phyloP scores from a whole-genome alignment of 208 protist species.

The Acanthamoeba lenticulata region DNA sequence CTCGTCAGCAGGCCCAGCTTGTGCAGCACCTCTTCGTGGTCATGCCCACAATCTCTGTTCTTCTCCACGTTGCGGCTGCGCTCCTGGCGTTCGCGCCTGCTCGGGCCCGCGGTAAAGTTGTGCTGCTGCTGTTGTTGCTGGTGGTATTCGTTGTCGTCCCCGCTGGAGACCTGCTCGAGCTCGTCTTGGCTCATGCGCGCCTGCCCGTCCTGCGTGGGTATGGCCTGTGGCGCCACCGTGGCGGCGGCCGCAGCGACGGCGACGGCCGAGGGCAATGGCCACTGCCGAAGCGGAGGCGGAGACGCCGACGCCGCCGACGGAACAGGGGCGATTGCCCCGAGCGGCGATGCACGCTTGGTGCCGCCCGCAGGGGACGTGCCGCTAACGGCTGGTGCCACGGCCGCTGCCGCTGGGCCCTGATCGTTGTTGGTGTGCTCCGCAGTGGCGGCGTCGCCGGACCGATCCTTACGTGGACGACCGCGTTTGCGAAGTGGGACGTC shows the following conservation, averaged over 20 bases:
- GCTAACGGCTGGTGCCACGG: neutral
- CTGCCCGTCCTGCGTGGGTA: neutral
- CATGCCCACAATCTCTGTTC: no score
- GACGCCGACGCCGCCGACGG: neutral
- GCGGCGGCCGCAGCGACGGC: neutral
- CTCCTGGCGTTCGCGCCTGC: no score
- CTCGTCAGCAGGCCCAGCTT: neutral
- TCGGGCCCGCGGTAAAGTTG: no score
- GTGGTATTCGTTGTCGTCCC: no score
- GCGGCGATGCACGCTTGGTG: no score
- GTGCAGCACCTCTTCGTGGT: neutral
- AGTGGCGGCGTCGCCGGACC: no score
- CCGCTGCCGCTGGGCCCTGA: neutral
- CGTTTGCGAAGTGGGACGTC: slow-evolving; percentile 35
- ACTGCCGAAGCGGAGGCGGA: neutral
- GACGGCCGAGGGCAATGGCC: neutral
- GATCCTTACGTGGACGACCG: neutral
- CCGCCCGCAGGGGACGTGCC: no score
- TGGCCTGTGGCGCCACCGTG: neutral
- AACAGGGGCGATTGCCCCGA: no score
- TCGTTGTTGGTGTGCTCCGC: neutral
- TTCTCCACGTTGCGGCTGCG: neutral
- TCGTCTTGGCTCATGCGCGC: no score
- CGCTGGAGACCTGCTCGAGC: no score
- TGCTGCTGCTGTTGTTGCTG: no score